Conservation (phyloP, 352 stramenopile species). For the Peronospora farinosa region DNA sequence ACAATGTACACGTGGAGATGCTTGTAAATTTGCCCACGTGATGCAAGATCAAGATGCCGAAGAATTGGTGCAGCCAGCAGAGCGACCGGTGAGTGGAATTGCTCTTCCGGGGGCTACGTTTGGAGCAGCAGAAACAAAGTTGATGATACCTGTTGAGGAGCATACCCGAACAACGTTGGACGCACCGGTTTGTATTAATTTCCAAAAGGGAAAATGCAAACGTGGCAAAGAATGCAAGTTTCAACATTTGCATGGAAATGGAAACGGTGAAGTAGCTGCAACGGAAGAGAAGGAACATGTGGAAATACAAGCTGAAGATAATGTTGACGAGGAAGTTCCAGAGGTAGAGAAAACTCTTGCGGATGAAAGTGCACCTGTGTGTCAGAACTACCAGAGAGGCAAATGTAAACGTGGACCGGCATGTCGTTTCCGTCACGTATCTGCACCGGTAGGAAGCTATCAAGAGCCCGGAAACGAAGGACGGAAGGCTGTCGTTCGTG, state of each 20-base stretch:
- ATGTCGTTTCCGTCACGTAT: constrained; percentile 58
- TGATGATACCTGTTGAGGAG: not conserved
- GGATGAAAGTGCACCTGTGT: constrained; percentile 44
- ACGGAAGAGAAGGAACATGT: constrained; percentile 7
- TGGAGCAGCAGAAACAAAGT: constrained; percentile 7
- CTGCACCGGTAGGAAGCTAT: constrained; percentile 10
- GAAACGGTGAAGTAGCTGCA: not conserved
- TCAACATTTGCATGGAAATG: constrained; percentile 36
- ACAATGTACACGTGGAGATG: constrained; percentile 51
- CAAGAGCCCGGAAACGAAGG: constrained; percentile 15
- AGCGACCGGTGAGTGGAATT: constrained; percentile 26
- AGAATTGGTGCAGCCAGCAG: constrained; percentile 35
- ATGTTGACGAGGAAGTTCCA: constrained; percentile 3
- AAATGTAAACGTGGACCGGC: constrained; percentile 58
- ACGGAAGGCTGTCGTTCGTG: constrained; percentile 30
- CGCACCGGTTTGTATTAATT: constrained; percentile 64
- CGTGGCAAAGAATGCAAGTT: constrained; percentile 52
- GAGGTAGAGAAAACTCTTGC: constrained; percentile 35
- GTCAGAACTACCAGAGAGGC: constrained; percentile 60
- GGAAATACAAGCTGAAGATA: constrained; percentile 5
- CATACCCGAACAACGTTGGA: constrained; percentile 34
- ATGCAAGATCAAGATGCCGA: constrained; percentile 52
- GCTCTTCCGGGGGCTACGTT: constrained; percentile 23
- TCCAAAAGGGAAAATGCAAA: constrained; percentile 71
- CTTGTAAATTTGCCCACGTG: constrained; percentile 71